phyloP scores from a whole-genome alignment of 179 eudicot genomes.

The Beta corolliflora region DNA sequence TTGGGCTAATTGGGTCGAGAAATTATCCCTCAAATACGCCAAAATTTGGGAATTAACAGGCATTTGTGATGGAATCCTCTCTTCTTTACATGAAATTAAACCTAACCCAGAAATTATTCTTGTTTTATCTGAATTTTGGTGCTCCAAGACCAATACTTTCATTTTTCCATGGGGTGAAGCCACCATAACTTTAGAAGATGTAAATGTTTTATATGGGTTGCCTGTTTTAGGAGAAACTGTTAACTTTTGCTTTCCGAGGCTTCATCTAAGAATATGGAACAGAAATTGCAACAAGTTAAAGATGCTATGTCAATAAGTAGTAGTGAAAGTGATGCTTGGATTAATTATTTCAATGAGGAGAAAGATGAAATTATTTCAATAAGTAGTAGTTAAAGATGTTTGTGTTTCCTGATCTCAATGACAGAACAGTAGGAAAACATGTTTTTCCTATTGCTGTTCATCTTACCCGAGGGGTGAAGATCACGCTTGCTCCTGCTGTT shows the following conservation, averaged over 20 bases:
- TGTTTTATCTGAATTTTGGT: constrained; percentile 31
- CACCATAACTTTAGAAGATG: constrained; percentile 27
- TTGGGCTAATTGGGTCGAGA: constrained; percentile 32
- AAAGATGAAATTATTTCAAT: too few species aligned
- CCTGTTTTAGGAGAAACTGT: constrained; percentile 27
- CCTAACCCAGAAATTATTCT: constrained; percentile 27
- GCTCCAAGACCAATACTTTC: constrained; percentile 34
- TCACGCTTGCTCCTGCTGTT: constrained; percentile 31
- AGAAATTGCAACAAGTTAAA: constrained; percentile 9
- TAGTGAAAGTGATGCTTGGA: constrained; percentile 17
- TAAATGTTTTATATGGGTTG: constrained; percentile 24
- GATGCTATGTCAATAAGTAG: background rate
- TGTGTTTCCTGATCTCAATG: constrained; percentile 28
- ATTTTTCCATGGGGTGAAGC: constrained; percentile 32
- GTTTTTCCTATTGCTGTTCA: constrained; percentile 21
- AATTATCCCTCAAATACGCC: constrained; percentile 20
- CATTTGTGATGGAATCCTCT: constrained; percentile 31
- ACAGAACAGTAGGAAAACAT: constrained; percentile 9
- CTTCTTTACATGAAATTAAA: constrained; percentile 26
- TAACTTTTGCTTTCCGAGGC: background rate
- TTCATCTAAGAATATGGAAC: background rate
- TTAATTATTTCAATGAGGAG: constrained; percentile 17
- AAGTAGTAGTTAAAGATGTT: constrained; percentile 10
- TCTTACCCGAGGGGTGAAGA: constrained; percentile 15
- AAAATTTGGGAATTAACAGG: constrained; percentile 26